Evolutionary conservation across 768 basidiomycete genomes (phyloP), one percentile per base, ranked within the genome.

Genomic region (Psilocybe azurescens): DNA sequence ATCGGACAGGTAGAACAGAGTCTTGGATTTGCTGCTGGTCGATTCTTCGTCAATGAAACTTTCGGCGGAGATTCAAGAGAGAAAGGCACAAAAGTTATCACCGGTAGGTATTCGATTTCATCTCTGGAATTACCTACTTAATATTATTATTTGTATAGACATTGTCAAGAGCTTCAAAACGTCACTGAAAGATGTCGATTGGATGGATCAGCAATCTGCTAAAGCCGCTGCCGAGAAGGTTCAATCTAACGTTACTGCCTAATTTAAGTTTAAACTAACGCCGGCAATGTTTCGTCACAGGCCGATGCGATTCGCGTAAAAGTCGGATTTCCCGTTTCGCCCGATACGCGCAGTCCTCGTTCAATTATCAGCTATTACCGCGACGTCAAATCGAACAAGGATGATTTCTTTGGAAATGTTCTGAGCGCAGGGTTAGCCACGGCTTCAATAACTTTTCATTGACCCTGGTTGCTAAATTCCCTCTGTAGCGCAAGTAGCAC

Each of bases 121-220:
- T 28, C 3, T 24, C 20, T 11, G 36, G 16, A 33, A 10, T 52
- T 32, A 7, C 50, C 61, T 50, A 14, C 33, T 36, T 48, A 38
- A 32, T 63, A 62, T 14, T 53, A 30, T 56, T 32, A 41, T 58
- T 41, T 46, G 56, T 71, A 52, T 64, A 89, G 90, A 90, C 58
- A 91, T 97, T 65, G 86, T 98, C 56, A 75, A 86, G 24, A 82
- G 95, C 0, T 99, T 99, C 81, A 89, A 95, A 71, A 75, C 75
- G 16, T 93, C 93, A 3, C 78, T 99, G 18, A 74, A 81, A 3
- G 72, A 84, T 56, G 83, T 97, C 54, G 83, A 88, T 18, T 99
- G 97, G 97, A 94, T 99, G 91, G 97, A 99, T 71, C 75, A 88
- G 51, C 76, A 86, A 65, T 94, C 94, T 2, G 89, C 93, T 10